Evolutionary conservation across 2,329 filamentous ascomycete genomes (phyloP).

Genomic region (Alternaria consortialis): DNA sequence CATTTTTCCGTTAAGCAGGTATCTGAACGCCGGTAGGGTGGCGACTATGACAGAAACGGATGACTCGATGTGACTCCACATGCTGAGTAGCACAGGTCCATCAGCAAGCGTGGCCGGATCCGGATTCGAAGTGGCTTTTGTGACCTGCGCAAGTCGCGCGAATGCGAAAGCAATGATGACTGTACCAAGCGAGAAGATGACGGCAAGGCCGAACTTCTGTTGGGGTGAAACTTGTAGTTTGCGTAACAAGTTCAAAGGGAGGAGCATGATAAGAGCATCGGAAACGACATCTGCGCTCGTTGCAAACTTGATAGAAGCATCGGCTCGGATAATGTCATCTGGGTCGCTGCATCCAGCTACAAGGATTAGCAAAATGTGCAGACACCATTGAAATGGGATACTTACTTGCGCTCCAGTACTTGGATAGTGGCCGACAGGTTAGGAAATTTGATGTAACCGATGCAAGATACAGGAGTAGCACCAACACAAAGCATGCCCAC

Average conservation of each 20-base stretch:
- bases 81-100: neutral
- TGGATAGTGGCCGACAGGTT: conserved; percentile 8
- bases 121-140: neutral
- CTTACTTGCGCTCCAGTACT: neutral
- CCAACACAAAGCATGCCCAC: conserved; percentile 1
- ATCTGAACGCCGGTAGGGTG: neutral
- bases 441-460: conserved; percentile 15
- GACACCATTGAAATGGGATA: neutral
- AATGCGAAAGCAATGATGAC: neutral
- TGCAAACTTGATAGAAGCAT: neutral
- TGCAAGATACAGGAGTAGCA: conserved; percentile 11
- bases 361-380: neutral
- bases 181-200: neutral
- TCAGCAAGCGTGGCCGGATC: neutral
- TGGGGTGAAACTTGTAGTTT: neutral
- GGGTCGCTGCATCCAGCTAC: neutral
- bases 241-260: neutral
- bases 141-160: neutral
- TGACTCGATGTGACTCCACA: neutral
- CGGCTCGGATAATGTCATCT: neutral
- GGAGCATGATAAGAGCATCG: neutral
- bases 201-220: neutral
- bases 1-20: neutral
- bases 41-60: neutral
- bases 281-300: neutral